These are phyloP conservation scores for Incumbomyces lentus DNA, from an alignment of 2,329 filamentous ascomycete species.

Conservation along the genomic window DNA sequence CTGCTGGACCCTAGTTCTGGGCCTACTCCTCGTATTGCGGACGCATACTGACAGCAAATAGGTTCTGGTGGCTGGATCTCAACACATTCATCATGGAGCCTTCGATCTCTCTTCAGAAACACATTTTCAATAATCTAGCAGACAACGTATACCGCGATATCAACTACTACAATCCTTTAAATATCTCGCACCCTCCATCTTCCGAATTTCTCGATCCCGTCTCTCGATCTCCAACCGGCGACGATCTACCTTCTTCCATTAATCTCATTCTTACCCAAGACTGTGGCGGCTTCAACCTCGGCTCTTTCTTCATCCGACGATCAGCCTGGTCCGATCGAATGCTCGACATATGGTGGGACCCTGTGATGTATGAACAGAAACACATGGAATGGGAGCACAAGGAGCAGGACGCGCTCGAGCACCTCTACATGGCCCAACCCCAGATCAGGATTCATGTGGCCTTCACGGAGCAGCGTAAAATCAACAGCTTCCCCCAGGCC, in stretches of 20 bases:
- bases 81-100: slow-evolving; percentile 99
- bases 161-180: slow-evolving; percentile 89
- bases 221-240: slow-evolving; percentile 62
- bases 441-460: slow-evolving; percentile 84
- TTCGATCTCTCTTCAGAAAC: slow-evolving; percentile 73
- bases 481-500: slow-evolving; percentile 88
- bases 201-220: slow-evolving; percentile 66
- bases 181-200: slow-evolving; percentile 74
- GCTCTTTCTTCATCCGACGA: slow-evolving; percentile 83
- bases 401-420: slow-evolving; percentile 89
- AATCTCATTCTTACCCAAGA: slow-evolving; percentile 87
- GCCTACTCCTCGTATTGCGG: too few species aligned
- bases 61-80: slow-evolving; percentile 98
- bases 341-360: slow-evolving; percentile 97
- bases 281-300: slow-evolving; percentile 90
- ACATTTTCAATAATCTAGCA: slow-evolving; percentile 74
- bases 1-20: not conserved
- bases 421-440: slow-evolving; percentile 80
- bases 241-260: slow-evolving; percentile 67
- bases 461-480: slow-evolving; percentile 80
- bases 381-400: slow-evolving; percentile 99
- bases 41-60: slow-evolving; percentile 30
- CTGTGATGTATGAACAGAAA: slow-evolving; percentile 91
- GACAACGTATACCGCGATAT: slow-evolving; percentile 83
- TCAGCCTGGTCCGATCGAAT: slow-evolving; percentile 83